Evolutionary conservation across 116 monocot genomes (phyloP), one percentile per base, ranked within the genome.

Genomic region (Posidonia oceanica): DNA sequence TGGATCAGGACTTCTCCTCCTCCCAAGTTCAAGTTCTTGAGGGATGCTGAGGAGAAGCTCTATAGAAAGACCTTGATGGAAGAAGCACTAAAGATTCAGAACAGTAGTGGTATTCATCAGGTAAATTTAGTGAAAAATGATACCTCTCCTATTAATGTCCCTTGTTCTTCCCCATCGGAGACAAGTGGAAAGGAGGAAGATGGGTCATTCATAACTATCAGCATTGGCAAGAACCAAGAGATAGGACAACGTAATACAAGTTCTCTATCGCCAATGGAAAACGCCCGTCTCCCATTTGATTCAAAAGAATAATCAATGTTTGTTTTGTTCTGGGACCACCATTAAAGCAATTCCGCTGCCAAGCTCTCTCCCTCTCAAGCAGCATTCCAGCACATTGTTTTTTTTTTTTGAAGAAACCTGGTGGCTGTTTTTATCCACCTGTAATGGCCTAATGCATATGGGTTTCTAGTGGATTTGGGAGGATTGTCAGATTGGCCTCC

Each of bases 1-100:
- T 63, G 42, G 65, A 14, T 69, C 54, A 72, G 68, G 55, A 73
- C 77, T 5, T 91, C 96, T 6, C 96, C 96, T 1, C 96, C 96
- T n/a, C 96, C 96, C 2, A 88, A 82, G 85, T 89, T 96, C 80
- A 86, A 91, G 82, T 96, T 96, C 61, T 68, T 96, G 72, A 91
- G 81, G 75, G 96, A 96, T 62, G 96, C 96, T 3, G 96, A 96
- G 75, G 91, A 96, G 83, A 96, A 96, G 80, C 80, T 89, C 15
- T 83, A 85, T 71, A 85, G 78, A 75, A 88, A 69, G 74, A 86
- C 76, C n/a, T 44, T 88, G 65, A 71, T 76, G 76, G 96, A 91
- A 42, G 88, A 89, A 38, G 86, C 91, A 7, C n/a, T 69, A 62
- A 85, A 63, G 61, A 64, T 72, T 65, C 71, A 69, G 4, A 78